phyloP scores from a whole-genome alignment of 129 eudicot species.

The Ambrosia artemisiifolia region DNA sequence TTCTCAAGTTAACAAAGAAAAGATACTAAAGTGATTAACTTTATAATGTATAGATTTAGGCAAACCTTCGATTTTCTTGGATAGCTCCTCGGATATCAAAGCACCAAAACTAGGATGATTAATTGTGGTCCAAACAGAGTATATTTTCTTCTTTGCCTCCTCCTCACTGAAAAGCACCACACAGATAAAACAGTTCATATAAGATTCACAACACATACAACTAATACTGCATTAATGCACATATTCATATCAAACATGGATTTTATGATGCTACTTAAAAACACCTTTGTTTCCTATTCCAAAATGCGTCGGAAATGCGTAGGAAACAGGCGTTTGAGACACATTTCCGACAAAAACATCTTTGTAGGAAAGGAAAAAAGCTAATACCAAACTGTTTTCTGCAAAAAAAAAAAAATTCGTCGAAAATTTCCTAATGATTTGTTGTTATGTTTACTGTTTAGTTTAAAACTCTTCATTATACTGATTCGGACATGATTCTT shows the following conservation, averaged over 20 bases:
- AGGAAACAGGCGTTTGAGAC: too few species aligned
- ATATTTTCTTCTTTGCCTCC: conserved; percentile 95
- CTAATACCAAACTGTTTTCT: too few species aligned
- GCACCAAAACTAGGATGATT: conserved; percentile 88
- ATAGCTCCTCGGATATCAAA: conserved; percentile 81
- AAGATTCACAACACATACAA: neutral
- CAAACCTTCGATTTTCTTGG: conserved; percentile 85
- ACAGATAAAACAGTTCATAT: conserved; percentile 3
- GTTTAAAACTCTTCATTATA: too few species aligned
- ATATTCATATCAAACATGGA: neutral
- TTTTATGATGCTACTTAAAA: neutral
- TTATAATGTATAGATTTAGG: neutral
- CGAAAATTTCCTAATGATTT: too few species aligned
- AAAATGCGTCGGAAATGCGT: too few species aligned
- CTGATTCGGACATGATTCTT: too few species aligned
- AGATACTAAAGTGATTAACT: neutral
- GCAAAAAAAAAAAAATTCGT: too few species aligned
- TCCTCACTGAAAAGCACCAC: conserved; percentile 66
- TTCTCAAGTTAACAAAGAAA: too few species aligned
- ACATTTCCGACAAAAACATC: too few species aligned
- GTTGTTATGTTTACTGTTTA: too few species aligned
- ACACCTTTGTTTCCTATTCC: neutral
- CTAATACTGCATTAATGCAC: neutral
- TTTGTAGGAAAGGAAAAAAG: too few species aligned
- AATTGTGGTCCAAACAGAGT: conserved; percentile 83